Evolutionary conservation across 352 stramenopile genomes (phyloP).

Genomic region (Thraustochytrium sp.): DNA sequence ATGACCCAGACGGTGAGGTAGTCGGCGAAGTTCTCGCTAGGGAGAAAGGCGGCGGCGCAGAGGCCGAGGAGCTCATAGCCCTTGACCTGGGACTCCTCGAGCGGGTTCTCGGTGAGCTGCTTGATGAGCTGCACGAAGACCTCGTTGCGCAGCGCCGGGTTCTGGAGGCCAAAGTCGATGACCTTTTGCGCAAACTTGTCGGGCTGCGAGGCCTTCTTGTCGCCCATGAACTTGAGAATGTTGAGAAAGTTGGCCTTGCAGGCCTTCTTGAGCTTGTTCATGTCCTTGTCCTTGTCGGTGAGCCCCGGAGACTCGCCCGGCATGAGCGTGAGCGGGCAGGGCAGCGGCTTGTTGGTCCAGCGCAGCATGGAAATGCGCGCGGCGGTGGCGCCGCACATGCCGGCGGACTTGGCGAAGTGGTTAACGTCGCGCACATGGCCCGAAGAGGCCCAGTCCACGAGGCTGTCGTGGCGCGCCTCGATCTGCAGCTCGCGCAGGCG

Average conservation of each 20-base stretch:
- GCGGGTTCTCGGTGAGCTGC: constrained; percentile 59
- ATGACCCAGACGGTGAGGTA: constrained; percentile 49
- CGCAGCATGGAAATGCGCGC: not conserved
- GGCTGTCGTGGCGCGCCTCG: constrained; percentile 26
- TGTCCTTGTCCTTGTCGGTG: not conserved
- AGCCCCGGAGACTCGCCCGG: not conserved
- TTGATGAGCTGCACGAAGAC: constrained; percentile 63
- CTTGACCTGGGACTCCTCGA: constrained; percentile 40
- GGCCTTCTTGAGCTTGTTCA: constrained; percentile 32
- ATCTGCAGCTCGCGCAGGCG: constrained; percentile 57
- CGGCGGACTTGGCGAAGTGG: not conserved
- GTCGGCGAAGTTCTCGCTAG: constrained; percentile 57
- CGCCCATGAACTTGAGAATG: constrained; percentile 7
- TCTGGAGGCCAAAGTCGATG: constrained; percentile 47
- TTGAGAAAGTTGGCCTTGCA: constrained; percentile 35
- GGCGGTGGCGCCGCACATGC: constrained; percentile 9
- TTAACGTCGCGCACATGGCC: constrained; percentile 8
- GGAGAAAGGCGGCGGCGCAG: constrained; percentile 54
- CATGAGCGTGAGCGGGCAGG: constrained; percentile 25
- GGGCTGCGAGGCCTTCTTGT: not conserved
- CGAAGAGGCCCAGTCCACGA: not conserved
- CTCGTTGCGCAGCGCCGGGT: constrained; percentile 54
- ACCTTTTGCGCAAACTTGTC: constrained; percentile 40
- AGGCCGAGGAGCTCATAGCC: constrained; percentile 60
- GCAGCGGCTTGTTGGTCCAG: constrained; percentile 38